A percentile compares a stretch with the other conserved stretches of the same genome.
phyloP scores from a whole-genome alignment of 768 basidiomycete genomes.

The Mycena maculata region DNA sequence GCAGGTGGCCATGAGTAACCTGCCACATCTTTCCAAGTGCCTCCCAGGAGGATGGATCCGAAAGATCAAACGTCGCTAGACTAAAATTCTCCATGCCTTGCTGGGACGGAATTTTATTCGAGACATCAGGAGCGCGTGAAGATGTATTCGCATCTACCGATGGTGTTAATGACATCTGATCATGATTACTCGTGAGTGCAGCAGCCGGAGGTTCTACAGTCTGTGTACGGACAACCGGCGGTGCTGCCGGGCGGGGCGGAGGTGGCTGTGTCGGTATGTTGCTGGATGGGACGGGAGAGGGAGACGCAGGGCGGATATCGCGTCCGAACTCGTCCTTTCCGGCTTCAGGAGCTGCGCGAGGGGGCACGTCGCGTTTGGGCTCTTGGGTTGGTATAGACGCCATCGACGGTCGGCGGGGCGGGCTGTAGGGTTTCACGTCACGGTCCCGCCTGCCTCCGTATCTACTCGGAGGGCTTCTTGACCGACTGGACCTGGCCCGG shows the following conservation, averaged over 20 bases:
- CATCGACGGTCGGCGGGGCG: constrained; percentile 60
- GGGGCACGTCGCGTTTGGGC: constrained; percentile 38
- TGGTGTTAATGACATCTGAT: constrained; percentile 54
- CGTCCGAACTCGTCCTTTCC: constrained; percentile 90
- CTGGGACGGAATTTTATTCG: constrained; percentile 47
- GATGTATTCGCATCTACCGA: constrained; percentile 71
- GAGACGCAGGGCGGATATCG: constrained; percentile 74
- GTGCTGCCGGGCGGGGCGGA: constrained; percentile 32
- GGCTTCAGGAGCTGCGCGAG: constrained; percentile 43
- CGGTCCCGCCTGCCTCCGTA: constrained; percentile 55
- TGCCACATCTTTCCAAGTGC: constrained; percentile 83
- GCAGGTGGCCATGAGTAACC: constrained; percentile 72
- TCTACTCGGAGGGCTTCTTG: constrained; percentile 78
- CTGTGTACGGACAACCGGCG: constrained; percentile 42
- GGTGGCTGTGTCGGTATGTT: constrained; percentile 37
- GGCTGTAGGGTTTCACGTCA: constrained; percentile 68
- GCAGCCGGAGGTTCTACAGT: constrained; percentile 55
- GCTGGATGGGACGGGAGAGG: constrained; percentile 40
- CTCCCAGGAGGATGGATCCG: constrained; percentile 82
- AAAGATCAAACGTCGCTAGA: constrained; percentile 77
- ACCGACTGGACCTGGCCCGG: constrained; percentile 71
- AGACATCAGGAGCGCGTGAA: constrained; percentile 57
- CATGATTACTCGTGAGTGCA: constrained; percentile 53
- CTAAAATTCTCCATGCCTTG: constrained; percentile 76
- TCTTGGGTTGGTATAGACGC: constrained; percentile 38